These are phyloP conservation scores for Coemansia sp. DNA, from an alignment of 192 early-diverging fungal genomes.

Conservation along the genomic window DNA sequence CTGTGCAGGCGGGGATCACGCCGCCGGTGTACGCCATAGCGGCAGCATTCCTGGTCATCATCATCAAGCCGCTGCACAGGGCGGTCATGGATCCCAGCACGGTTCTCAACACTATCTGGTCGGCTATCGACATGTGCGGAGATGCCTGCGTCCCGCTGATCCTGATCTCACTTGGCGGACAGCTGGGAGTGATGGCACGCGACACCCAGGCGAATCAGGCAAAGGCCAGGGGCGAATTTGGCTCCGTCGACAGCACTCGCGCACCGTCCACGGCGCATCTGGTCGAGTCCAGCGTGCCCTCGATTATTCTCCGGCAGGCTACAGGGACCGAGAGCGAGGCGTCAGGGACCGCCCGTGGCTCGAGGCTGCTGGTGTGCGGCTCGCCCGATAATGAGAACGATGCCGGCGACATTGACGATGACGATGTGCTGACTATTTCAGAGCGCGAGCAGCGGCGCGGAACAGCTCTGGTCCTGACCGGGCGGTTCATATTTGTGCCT, in stretches of 20 bases:
- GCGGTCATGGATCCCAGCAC: constrained; percentile 58
- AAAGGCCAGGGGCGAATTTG: neutral
- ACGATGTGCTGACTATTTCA: constrained; percentile 2
- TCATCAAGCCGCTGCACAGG: constrained; percentile 60
- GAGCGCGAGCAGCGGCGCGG: constrained; percentile 22
- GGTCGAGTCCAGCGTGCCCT: constrained; percentile 6
- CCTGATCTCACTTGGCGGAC: constrained; percentile 71
- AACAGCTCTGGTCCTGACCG: constrained; percentile 28
- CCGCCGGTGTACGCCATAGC: constrained; percentile 71
- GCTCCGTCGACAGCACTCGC: constrained; percentile 1
- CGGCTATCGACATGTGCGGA: constrained; percentile 69
- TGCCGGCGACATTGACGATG: too few relatives aligned
- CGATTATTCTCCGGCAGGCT: constrained; percentile 26
- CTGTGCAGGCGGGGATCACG: constrained; percentile 51
- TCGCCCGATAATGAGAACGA: neutral
- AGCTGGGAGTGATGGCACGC: constrained; percentile 51
- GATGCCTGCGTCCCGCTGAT: constrained; percentile 75
- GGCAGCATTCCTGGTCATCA: constrained; percentile 61
- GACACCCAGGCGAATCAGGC: neutral
- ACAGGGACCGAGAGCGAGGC: constrained; percentile 13
- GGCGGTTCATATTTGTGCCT: constrained; percentile 50
- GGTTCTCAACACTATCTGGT: constrained; percentile 57
- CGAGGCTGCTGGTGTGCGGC: neutral
- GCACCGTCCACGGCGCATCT: constrained; percentile 7
- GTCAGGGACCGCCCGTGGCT: neutral